Evolutionary conservation across 441 rosid species (phyloP), one percentile per base, ranked within the genome.

Genomic region (Macaranga tanarius): DNA sequence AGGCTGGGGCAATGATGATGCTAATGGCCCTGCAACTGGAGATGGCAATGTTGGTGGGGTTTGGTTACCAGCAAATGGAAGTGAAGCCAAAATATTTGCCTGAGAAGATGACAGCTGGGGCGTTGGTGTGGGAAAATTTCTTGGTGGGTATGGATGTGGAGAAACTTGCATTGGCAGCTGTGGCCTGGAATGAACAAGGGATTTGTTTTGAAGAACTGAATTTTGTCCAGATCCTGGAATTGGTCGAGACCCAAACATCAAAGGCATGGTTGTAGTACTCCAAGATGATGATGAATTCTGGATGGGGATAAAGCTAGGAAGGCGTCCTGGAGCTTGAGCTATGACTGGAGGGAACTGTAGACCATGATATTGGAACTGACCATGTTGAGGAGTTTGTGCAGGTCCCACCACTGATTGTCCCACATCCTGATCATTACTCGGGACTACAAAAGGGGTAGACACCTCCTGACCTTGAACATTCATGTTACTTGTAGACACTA

Each of bases 231-330:
- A 59, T 5, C 77, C 64, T 22, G 78, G 26, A 69, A 67, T 45
- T 11, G 87, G 83, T 70, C 71, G 91, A 77, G 88, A 83, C 59
- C 88, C 86, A 74, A 85, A 87, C 45, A 76, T 67, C 48, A 86
- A 83, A 67, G 88, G 73, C 72, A 70, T 68, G 77, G 71, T 75
- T 55, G 81, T 69, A 65, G 81, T 80, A 75, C 73, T 78, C 72
- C 69, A 70, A 47, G 85, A 72, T 63, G 78, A 52, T 69, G 80
- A 70, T 56, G 83, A 63, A 80, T 79, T 86, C 52, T 70, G 79
- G 12, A 75, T 47, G 19, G 73, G 70, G 65, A 67, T 61, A 64
- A 77, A 75, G 68, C 75, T 73, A 38, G 80, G 72, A 63, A 81
- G 79, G 66, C 45, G 67, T 65, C 77, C 66, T 61, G 80, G 80